These are phyloP conservation scores for Cladophialophora exuberans DNA, from an alignment of 2,329 filamentous ascomycete genomes.

Conservation along the genomic window DNA sequence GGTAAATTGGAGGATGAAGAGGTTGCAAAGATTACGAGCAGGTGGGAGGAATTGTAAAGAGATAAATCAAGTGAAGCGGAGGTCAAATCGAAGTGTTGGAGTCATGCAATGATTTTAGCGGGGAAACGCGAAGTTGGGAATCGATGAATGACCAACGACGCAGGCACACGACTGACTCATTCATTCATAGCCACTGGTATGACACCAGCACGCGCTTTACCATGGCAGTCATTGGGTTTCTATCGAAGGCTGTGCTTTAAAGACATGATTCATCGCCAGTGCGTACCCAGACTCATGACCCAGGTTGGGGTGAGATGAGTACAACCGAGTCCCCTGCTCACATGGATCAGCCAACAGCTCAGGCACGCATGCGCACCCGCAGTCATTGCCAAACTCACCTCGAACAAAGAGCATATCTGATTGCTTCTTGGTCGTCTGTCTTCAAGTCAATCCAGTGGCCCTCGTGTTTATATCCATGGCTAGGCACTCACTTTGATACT, in stretches of 20 bases:
- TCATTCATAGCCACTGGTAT: constrained; percentile 2
- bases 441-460: constrained; percentile 5
- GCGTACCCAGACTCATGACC: constrained; percentile 34
- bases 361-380: neutral
- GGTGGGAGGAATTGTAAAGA: neutral
- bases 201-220: neutral
- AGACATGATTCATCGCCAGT: constrained; percentile 5
- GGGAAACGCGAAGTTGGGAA: constrained; percentile 4
- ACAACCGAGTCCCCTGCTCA: constrained; percentile 70
- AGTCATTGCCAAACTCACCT: too few relatives aligned
- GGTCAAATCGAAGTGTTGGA: constrained; percentile 6
- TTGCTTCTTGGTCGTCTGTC: constrained; percentile 88
- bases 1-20: neutral
- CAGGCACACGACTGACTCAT: constrained; percentile 4
- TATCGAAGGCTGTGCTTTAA: neutral
- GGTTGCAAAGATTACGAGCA: neutral
- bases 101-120: constrained; percentile 12
- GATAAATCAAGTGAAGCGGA: constrained; percentile 5
- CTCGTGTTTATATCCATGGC: neutral
- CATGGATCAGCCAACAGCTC: constrained; percentile 28
- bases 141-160: neutral
- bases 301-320: constrained; percentile 66
- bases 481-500: constrained; percentile 66
- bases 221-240: neutral
- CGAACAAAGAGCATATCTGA: constrained; percentile 98